phyloP scores from a whole-genome alignment of 2,329 filamentous ascomycete genomes.

The Ascosphaera pollenicola region DNA sequence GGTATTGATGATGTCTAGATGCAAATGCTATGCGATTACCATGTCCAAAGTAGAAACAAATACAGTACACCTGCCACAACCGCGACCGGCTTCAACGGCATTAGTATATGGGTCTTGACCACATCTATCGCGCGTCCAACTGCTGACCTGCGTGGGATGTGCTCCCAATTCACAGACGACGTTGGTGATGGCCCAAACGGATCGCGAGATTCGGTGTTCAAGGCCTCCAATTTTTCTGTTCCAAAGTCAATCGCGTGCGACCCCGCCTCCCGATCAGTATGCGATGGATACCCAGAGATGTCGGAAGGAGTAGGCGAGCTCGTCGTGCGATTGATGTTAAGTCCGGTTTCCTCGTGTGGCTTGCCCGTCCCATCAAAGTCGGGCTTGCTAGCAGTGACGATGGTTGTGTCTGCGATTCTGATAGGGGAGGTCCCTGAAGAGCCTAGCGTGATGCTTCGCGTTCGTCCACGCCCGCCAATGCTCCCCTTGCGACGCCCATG shows the following conservation, averaged over 20 bases:
- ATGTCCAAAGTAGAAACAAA: conserved; percentile 41
- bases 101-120: conserved; percentile 37
- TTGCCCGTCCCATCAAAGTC: too few relatives aligned
- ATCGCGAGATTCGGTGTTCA: conserved; percentile 12
- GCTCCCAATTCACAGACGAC: conserved; percentile 4
- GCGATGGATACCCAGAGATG: conserved; percentile 2
- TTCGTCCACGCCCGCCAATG: too few relatives aligned
- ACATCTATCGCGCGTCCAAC: conserved; percentile 15
- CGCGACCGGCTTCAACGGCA: conserved; percentile 37
- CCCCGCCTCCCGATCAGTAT: conserved; percentile 4
- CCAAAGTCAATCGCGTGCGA: conserved; percentile 19
- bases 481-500: too few relatives aligned
- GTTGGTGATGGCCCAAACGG: conserved; percentile 3
- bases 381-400: too few relatives aligned
- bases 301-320: conserved; percentile 2
- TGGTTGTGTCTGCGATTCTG: too few relatives aligned
- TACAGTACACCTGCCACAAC: conserved; percentile 44
- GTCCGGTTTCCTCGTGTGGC: too few relatives aligned
- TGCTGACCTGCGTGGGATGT: conserved; percentile 11
- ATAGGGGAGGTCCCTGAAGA: too few relatives aligned
- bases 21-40: too few relatives aligned
- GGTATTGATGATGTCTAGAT: too few relatives aligned
- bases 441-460: too few relatives aligned
- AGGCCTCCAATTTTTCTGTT: conserved; percentile 8
- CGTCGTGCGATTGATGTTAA: too few relatives aligned